Evolutionary conservation across 2,329 filamentous ascomycete genomes (phyloP).

Genomic region (Paradendryphiella salina): DNA sequence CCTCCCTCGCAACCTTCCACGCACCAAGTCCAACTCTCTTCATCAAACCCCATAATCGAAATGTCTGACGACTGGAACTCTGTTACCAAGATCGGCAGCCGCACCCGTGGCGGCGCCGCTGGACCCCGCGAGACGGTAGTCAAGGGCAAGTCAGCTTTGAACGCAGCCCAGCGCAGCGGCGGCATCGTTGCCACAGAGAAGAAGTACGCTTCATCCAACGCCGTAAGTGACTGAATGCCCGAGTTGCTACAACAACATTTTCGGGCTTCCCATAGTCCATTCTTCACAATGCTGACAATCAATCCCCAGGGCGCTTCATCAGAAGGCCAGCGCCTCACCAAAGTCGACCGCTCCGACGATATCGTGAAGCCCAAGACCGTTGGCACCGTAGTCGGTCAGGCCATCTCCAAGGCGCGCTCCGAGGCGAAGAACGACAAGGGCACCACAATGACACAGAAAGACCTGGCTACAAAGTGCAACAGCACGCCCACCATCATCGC

Average conservation of each 20-base stretch:
- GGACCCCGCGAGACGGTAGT: conserved; percentile 81
- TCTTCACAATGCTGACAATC: conserved; percentile 13
- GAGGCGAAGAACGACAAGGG: conserved; percentile 78
- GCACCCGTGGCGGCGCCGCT: conserved; percentile 69
- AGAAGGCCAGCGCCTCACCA: conserved; percentile 94
- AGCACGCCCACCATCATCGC: conserved; percentile 78
- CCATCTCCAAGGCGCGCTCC: conserved; percentile 77
- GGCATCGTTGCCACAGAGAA: conserved; percentile 83
- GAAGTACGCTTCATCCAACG: conserved; percentile 79
- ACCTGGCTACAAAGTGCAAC: conserved; percentile 84
- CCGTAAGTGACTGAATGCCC: conserved; percentile 60
- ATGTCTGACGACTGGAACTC: conserved; percentile 84
- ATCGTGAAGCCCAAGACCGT: conserved; percentile 94
- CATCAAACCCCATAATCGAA: conserved; percentile 24
- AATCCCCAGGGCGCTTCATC: conserved; percentile 44
- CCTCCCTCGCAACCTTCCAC: conserved; percentile 14
- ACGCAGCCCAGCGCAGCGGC: conserved; percentile 84
- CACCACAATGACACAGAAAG: conserved; percentile 82
- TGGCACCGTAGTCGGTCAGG: conserved; percentile 76
- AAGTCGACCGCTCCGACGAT: conserved; percentile 96
- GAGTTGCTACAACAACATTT: neutral
- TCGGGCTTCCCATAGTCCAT: neutral
- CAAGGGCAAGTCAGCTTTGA: conserved; percentile 79
- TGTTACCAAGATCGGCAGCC: conserved; percentile 92
- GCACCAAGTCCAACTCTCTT: conserved; percentile 10